These are phyloP conservation scores for Clavariopsis aquatica DNA, from an alignment of 495 filamentous ascomycete genomes.

Conservation along the genomic window DNA sequence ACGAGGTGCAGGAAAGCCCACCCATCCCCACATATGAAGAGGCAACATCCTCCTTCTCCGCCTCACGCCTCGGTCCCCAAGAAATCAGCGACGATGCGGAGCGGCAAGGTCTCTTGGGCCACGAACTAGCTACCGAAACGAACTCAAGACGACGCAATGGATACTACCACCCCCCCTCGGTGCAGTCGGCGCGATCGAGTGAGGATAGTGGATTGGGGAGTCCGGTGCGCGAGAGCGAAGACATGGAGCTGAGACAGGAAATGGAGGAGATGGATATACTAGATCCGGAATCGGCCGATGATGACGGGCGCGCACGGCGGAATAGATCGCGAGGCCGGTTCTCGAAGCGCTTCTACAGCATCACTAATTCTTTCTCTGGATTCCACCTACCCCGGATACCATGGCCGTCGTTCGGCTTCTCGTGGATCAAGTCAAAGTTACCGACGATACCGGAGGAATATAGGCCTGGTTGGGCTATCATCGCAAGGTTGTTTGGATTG, in stretches of 20 bases:
- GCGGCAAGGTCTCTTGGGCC: constrained; percentile 59
- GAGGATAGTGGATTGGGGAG: constrained; percentile 48
- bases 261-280: constrained; percentile 89
- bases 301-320: constrained; percentile 43
- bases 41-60: constrained; percentile 65
- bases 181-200: constrained; percentile 67
- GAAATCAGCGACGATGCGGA: constrained; percentile 61
- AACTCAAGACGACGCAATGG: constrained; percentile 46
- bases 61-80: constrained; percentile 59
- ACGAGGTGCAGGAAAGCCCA: constrained; percentile 60
- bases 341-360: constrained; percentile 57
- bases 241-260: constrained; percentile 69
- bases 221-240: constrained; percentile 37
- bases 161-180: constrained; percentile 77
- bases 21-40: constrained; percentile 97
- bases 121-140: constrained; percentile 14
- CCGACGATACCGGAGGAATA: constrained; percentile 43
- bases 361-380: constrained; percentile 49
- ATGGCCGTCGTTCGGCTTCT: constrained; percentile 22
- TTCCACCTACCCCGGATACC: constrained; percentile 34
- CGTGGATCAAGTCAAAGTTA: constrained; percentile 23
- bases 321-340: constrained; percentile 44
- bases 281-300: constrained; percentile 59
- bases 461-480: constrained; percentile 38
- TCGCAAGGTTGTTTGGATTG: constrained; percentile 70